phyloP scores from a whole-genome alignment of 116 monocot genomes.

The Posidonia oceanica region DNA sequence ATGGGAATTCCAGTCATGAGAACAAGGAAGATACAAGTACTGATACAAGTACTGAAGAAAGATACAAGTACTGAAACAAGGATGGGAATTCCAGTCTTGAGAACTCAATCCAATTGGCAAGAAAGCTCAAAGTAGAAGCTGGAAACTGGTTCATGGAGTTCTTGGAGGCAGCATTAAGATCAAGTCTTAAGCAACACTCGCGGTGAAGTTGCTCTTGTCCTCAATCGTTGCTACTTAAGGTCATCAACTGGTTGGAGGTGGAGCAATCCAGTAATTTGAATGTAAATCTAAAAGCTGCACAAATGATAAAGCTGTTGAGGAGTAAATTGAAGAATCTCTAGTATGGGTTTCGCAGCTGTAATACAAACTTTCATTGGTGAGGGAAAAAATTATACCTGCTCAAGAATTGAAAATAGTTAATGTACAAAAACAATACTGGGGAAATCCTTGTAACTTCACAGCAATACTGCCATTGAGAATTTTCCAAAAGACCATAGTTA shows the following conservation, averaged over 20 bases:
- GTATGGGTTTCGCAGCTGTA: too few relatives aligned
- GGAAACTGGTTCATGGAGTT: constrained; percentile 90
- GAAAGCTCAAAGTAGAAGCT: constrained; percentile 51
- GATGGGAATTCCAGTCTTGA: constrained; percentile 8
- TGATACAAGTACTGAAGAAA: too few relatives aligned
- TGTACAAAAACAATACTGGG: too few relatives aligned
- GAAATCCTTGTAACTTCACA: too few relatives aligned
- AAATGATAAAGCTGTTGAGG: constrained; percentile 61
- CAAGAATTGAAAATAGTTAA: too few relatives aligned
- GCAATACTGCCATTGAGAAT: too few relatives aligned
- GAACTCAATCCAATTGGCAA: constrained; percentile 43
- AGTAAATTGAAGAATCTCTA: constrained; percentile 59
- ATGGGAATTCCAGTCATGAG: too few relatives aligned
- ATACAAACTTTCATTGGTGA: too few relatives aligned
- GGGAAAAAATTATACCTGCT: too few relatives aligned
- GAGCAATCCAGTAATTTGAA: constrained; percentile 51
- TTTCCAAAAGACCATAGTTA: too few relatives aligned
- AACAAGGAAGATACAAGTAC: too few relatives aligned
- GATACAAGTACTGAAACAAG: constrained; percentile 13
- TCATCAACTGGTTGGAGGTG: constrained; percentile 89
- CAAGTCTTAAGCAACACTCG: constrained; percentile 40
- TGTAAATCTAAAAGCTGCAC: constrained; percentile 51
- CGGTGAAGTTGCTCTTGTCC: constrained; percentile 22
- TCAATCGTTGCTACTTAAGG: constrained; percentile 51
- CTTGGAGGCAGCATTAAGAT: constrained; percentile 54